These are phyloP conservation scores for Pilaira anomala DNA, from an alignment of 192 early-diverging fungal genomes.

Conservation along the genomic window DNA sequence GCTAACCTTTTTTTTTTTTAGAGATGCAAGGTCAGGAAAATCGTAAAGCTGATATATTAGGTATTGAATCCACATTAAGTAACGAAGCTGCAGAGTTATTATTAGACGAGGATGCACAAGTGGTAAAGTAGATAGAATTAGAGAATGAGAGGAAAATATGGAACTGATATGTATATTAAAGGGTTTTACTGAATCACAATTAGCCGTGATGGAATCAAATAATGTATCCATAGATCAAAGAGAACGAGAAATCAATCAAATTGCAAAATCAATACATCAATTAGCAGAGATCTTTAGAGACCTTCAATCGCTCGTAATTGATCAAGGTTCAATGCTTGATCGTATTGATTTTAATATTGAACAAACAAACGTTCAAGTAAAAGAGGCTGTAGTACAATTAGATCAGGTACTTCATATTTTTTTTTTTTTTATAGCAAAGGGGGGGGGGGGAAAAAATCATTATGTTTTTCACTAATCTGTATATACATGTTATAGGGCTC, in stretches of 20 bases:
- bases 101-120: constrained; percentile 38
- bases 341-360: constrained; percentile 98
- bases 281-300: constrained; percentile 91
- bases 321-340: constrained; percentile 95
- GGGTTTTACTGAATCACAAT: constrained; percentile 87
- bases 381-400: constrained; percentile 81
- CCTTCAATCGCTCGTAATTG: constrained; percentile 93
- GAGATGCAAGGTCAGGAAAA: constrained; percentile 40
- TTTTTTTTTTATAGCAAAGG: not conserved
- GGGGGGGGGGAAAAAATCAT: not conserved
- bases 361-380: constrained; percentile 72
- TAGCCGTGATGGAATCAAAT: constrained; percentile 71
- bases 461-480: too few relatives aligned
- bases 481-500: too few relatives aligned
- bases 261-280: constrained; percentile 86
- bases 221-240: constrained; percentile 76
- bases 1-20: constrained; percentile 3
- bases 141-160: not conserved
- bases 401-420: constrained; percentile 68
- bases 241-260: constrained; percentile 90
- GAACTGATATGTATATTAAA: constrained; percentile 20
- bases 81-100: constrained; percentile 32
- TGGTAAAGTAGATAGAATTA: constrained; percentile 24
- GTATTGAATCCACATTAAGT: constrained; percentile 26
- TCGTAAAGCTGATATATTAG: constrained; percentile 37